Base-by-base conservation (phyloP, 176 grass and related monocot genomes). In the Avena sativa region DNA sequence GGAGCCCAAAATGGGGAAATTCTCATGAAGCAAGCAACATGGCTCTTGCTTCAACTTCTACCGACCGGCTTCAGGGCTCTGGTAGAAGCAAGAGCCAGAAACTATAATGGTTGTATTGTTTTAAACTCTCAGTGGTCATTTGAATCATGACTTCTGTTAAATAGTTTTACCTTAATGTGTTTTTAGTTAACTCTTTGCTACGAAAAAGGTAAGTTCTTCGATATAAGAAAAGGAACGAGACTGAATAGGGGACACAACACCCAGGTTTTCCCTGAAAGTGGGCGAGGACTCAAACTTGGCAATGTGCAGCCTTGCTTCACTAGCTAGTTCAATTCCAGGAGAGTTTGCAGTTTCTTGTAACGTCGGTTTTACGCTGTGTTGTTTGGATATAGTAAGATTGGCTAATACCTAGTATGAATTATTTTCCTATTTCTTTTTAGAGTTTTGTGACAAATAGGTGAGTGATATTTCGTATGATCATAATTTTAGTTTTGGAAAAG, bases 301-400 rank as follows among this genome's bases (percentile, higher is more conserved):
- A 49, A 74, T 55, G 73, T 32, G 73, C 49, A 76, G 9, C 49
- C 48, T 76, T 28, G 73, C 73, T 76, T 76, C 73, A 52, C 25
- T 52, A 53, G 48, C 73, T 32, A 76, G 73, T 53, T 76, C 73
- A 76, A 53, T 14, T 76, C 10, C 20, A 73, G 20, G 26, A 48
- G 47, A 30, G 72, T 52, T 51, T 49, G 30, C 7, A 57, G 19
- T 16, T 36, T 77, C 15, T 77, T 4, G 9, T 20, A 15, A 20
- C 34, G 55, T 55, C 8, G 48, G 6, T 16, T 75, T 28, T 76
- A 25, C 17, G 9, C 49, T 32, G 74, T 55, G 32, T 30, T 52
- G 14, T 19, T 53, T 55, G 13, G 7, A 32, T 30, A 76, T 13
- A 52, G 25, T 55, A 30, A 75, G 16, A 26, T 30, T 28, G 13